Evolutionary conservation across 2,329 filamentous ascomycete species (phyloP).

Genomic region (Aspergillus japonicus): DNA sequence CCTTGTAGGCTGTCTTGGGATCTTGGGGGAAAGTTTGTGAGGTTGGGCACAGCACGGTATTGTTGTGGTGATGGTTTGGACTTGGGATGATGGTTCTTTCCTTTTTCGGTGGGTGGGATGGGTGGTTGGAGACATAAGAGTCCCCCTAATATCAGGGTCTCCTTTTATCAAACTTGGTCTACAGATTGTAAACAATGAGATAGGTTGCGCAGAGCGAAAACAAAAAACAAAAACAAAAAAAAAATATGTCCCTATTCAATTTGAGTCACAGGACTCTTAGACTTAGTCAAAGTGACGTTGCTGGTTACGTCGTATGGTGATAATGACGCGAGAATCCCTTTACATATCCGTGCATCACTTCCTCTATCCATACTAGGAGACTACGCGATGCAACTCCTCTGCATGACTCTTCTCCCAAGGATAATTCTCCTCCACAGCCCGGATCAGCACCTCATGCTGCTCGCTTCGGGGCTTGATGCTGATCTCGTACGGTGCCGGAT

Average conservation of each 20-base stretch:
- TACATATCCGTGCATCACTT: too few relatives aligned
- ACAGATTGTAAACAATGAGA: too few relatives aligned
- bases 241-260: background rate
- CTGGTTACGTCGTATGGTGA: background rate
- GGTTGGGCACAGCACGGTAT: too few relatives aligned
- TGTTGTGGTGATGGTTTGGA: too few relatives aligned
- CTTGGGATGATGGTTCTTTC: too few relatives aligned
- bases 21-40: too few relatives aligned
- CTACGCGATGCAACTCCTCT: background rate
- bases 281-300: background rate
- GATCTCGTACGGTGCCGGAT: slow-evolving; percentile 9
- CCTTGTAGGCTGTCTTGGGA: too few relatives aligned
- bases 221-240: background rate
- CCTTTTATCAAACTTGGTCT: too few relatives aligned
- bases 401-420: slow-evolving; percentile 2
- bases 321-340: background rate
- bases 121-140: too few relatives aligned
- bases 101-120: too few relatives aligned
- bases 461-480: slow-evolving; percentile 1
- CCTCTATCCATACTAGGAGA: background rate
- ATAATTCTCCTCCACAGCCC: slow-evolving; percentile 4
- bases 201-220: too few relatives aligned
- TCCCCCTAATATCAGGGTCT: too few relatives aligned
- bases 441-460: slow-evolving; percentile 8
- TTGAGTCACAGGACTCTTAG: background rate